Evolutionary conservation across 2,329 filamentous ascomycete species (phyloP), one percentile per base, ranked within the genome.

Genomic region (Ascochyta koolunga): DNA sequence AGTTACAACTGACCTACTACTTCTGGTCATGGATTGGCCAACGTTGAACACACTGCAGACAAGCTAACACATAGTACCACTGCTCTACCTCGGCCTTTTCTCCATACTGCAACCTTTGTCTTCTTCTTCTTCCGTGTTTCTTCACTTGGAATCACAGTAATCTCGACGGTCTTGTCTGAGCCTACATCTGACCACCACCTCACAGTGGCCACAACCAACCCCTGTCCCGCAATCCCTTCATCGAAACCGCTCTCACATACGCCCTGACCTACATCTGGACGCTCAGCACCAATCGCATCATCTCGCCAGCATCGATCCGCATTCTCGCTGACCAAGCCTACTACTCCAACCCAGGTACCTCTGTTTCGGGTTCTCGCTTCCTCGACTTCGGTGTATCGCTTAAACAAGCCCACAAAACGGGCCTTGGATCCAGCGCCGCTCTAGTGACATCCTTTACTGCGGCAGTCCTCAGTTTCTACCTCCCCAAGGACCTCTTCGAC

Each of bases 261-360:
- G 90, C 86, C 50, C 83, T 98, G 65, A 95, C 89, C 50, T 97
- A 96, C 77, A 87, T 91, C 73, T 82, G 75, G 69, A 76, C 74
- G 71, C 78, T 76, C 62, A 78, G 62, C 61, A 77, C 69, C 15
- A 53, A 74, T 81, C 77, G 59, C 9, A 83, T 77, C 69, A 86
- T 95, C 68, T 82, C 82, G 13, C 85, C 92, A 4, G 78, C 89
- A 25, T 86, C 86, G 13, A 85, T 98, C 73, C 92, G 90, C 57
- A 93, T 99, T 72, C 84, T 98, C 31, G 93, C 95, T 56, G 92
- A 97, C 77, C 93, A 95, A 70, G 91, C 96, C 79, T 99, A 99
- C 83, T 99, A 98, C 80, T 97, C 95, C 56, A 54, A 72, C 68
- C 21, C 68, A 64, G 54, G 70, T 66, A 56, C 61, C 10, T 19